phyloP scores from a whole-genome alignment of 2,329 filamentous ascomycete genomes.

The Pseudogymnoascus pannorum region DNA sequence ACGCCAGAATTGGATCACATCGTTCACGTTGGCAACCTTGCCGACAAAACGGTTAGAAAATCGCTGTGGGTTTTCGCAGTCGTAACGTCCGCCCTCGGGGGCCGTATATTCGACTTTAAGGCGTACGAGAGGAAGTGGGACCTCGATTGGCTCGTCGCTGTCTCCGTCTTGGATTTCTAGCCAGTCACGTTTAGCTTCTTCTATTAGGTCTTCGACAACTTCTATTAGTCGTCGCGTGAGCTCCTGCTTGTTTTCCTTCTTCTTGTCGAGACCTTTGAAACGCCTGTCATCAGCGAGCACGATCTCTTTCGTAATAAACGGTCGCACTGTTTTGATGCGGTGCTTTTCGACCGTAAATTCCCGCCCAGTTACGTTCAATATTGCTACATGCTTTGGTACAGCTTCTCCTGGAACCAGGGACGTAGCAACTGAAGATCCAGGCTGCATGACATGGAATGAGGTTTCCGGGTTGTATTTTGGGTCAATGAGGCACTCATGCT shows the following conservation, averaged over 20 bases:
- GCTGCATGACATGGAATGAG: slow-evolving; percentile 93
- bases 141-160: slow-evolving; percentile 47
- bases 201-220: slow-evolving; percentile 80
- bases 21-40: slow-evolving; percentile 88
- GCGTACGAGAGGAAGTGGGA: slow-evolving; percentile 76
- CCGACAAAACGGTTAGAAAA: slow-evolving; percentile 88
- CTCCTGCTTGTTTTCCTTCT: slow-evolving; percentile 75
- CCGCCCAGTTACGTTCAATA: slow-evolving; percentile 75
- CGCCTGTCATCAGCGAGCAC: slow-evolving; percentile 66
- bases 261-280: slow-evolving; percentile 70
- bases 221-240: slow-evolving; percentile 69
- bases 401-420: slow-evolving; percentile 87
- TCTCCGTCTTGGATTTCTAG: slow-evolving; percentile 62
- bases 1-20: slow-evolving; percentile 86
- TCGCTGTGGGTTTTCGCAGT: slow-evolving; percentile 90
- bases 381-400: slow-evolving; percentile 81
- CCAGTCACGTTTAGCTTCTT: slow-evolving; percentile 78
- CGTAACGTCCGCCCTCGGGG: slow-evolving; percentile 75
- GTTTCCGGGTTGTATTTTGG: slow-evolving; percentile 77
- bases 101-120: slow-evolving; percentile 87
- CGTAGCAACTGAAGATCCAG: slow-evolving; percentile 91
- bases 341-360: slow-evolving; percentile 76
- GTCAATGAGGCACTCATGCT: slow-evolving; percentile 91
- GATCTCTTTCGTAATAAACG: slow-evolving; percentile 82
- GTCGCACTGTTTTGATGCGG: slow-evolving; percentile 78